A percentile compares a stretch with the other conserved stretches of the same genome.
Conservation (phyloP, 257 asterid species). For the Buddleja alternifolia region DNA sequence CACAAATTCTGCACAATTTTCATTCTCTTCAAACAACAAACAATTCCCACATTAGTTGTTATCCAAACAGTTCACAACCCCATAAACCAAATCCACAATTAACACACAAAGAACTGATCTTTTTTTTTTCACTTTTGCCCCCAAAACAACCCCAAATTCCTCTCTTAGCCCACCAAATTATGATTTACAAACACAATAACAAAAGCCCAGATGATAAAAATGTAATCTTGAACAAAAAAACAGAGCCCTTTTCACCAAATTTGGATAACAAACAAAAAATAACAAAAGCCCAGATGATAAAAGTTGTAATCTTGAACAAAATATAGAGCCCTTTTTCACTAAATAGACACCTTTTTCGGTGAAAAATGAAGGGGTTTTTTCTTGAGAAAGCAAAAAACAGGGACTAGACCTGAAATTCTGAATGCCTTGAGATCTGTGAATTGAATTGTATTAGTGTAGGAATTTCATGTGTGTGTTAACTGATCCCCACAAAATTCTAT, state of each 20-base stretch:
- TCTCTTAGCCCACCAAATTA: slow-evolving; percentile 23
- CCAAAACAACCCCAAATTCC: slow-evolving; percentile 33
- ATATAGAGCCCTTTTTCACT: slow-evolving; percentile 18
- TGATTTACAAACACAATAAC: neutral
- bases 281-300: slow-evolving; percentile 41
- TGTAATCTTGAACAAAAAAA: no score
- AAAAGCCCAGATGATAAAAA: no score
- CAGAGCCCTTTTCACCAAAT: slow-evolving; percentile 13
- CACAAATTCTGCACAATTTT: slow-evolving; percentile 33
- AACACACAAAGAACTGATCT: slow-evolving; percentile 33
- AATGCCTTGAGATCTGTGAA: slow-evolving; percentile 73
- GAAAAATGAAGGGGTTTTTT: slow-evolving; percentile 40
- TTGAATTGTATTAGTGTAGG: slow-evolving; percentile 36
- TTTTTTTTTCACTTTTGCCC: slow-evolving; percentile 32
- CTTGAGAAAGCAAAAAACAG: slow-evolving; percentile 45
- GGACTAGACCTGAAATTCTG: slow-evolving; percentile 50
- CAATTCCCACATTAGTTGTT: slow-evolving; percentile 27
- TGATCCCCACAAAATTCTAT: slow-evolving; percentile 56
- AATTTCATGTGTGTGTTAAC: slow-evolving; percentile 41
- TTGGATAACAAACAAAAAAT: slow-evolving; percentile 16
- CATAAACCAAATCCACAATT: slow-evolving; percentile 38
- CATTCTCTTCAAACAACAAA: slow-evolving; percentile 37
- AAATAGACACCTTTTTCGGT: slow-evolving; percentile 30
- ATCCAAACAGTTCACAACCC: slow-evolving; percentile 39
- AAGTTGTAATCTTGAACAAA: slow-evolving; percentile 42